These are phyloP conservation scores for Camellia oleifera DNA, from an alignment of 179 eudicot species.

Conservation along the genomic window DNA sequence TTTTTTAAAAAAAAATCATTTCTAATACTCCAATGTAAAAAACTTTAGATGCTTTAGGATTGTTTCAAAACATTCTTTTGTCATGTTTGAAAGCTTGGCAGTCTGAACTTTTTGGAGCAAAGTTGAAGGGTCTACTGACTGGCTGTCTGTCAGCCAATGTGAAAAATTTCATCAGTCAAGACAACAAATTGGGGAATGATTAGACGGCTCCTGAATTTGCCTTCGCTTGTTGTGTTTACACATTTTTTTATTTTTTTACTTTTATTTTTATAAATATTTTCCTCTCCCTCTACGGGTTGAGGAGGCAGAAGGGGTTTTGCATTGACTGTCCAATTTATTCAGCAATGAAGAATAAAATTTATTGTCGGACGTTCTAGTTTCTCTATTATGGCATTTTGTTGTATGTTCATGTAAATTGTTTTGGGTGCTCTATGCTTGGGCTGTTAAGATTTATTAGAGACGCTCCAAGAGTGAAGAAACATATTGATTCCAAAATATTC, in stretches of 20 bases:
- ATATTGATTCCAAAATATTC: background rate
- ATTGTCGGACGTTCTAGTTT: background rate
- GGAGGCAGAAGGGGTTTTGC: slow-evolving; percentile 7
- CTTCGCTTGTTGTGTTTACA: slow-evolving; percentile 8
- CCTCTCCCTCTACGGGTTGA: slow-evolving; percentile 23
- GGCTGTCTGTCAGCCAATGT: background rate
- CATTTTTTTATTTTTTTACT: background rate
- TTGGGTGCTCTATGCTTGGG: no score
- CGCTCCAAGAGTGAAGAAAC: background rate
- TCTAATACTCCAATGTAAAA: background rate
- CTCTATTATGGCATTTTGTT: background rate
- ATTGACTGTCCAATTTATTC: slow-evolving; percentile 11
- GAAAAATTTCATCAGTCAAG: background rate
- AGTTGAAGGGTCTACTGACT: slow-evolving; percentile 11
- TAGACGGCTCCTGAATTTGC: slow-evolving; percentile 2
- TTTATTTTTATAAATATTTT: background rate
- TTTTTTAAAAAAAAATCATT: background rate
- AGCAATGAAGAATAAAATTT: background rate
- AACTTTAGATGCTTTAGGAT: background rate
- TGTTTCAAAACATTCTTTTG: slow-evolving; percentile 15
- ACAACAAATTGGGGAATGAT: slow-evolving; percentile 8
- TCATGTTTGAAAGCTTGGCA: slow-evolving; percentile 16
- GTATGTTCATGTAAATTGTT: background rate
- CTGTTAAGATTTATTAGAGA: background rate
- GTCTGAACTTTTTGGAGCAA: slow-evolving; percentile 16